These are phyloP conservation scores for Hyaloraphidium curvatum DNA, from an alignment of 192 early-diverging fungal genomes.

Conservation along the genomic window DNA sequence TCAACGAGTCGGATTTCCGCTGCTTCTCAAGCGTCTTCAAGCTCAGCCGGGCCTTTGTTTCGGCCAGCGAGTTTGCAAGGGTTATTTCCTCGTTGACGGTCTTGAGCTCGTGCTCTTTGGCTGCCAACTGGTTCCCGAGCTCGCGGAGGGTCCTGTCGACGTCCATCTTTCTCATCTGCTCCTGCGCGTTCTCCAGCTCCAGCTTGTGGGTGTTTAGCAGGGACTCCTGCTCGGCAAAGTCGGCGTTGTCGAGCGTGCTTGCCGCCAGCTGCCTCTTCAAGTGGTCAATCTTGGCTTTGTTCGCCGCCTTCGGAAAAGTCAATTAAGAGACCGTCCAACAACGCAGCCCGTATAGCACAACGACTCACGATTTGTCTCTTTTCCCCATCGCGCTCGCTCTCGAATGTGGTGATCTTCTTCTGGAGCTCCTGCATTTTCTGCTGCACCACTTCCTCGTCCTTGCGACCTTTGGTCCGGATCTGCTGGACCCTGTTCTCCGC, in stretches of 20 bases:
- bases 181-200: too few species aligned
- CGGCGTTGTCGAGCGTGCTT: too few species aligned
- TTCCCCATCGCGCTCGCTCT: neutral
- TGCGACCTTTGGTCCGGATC: neutral
- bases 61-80: slow-evolving; percentile 33
- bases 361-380: neutral
- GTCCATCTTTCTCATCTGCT: too few species aligned
- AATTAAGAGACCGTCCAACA: neutral
- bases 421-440: neutral
- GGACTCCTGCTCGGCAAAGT: too few species aligned
- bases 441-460: neutral
- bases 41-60: slow-evolving; percentile 36
- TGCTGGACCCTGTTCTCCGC: slow-evolving; percentile 14
- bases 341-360: neutral
- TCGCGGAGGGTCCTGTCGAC: too few species aligned
- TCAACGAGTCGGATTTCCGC: too few species aligned
- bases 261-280: neutral
- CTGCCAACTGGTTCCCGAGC: too few species aligned
- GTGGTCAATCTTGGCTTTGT: neutral
- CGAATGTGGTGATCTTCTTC: neutral
- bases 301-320: neutral
- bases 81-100: slow-evolving; percentile 32
- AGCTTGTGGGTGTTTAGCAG: too few species aligned
- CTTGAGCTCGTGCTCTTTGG: slow-evolving; percentile 22
- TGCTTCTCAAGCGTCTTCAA: slow-evolving; percentile 32